A percentile compares a stretch with the other conserved stretches of the same genome.
These are phyloP conservation scores for Neofusicoccum ribis DNA, from an alignment of 2,329 filamentous ascomycete genomes.

Conservation along the genomic window DNA sequence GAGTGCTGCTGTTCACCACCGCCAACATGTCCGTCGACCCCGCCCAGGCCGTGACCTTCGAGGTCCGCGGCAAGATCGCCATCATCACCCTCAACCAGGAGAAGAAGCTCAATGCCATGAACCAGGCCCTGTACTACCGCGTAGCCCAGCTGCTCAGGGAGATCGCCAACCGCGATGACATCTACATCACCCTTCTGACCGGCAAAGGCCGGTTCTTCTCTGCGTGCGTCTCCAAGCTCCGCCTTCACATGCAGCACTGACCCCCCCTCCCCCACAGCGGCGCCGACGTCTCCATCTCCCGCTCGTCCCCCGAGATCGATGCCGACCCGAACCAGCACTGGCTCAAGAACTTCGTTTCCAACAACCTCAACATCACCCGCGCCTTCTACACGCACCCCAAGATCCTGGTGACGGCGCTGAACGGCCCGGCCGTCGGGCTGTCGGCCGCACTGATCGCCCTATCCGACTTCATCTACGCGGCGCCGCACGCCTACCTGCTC, in stretches of 20 bases:
- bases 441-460: slow-evolving; percentile 79
- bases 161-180: slow-evolving; percentile 74
- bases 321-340: slow-evolving; percentile 54
- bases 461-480: slow-evolving; percentile 89
- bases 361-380: slow-evolving; percentile 87
- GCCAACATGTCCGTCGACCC: slow-evolving; percentile 10
- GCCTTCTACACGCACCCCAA: slow-evolving; percentile 94
- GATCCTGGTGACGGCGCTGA: slow-evolving; percentile 86
- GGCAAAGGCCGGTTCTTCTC: slow-evolving; percentile 83
- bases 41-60: slow-evolving; percentile 56
- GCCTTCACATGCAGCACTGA: background rate
- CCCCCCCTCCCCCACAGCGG: slow-evolving; percentile 56
- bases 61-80: slow-evolving; percentile 70
- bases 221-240: slow-evolving; percentile 59
- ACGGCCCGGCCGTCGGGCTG: slow-evolving; percentile 87
- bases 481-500: slow-evolving; percentile 78
- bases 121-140: slow-evolving; percentile 71
- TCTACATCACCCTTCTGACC: slow-evolving; percentile 81
- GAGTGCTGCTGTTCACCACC: background rate
- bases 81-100: slow-evolving; percentile 84
- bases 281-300: slow-evolving; percentile 69
- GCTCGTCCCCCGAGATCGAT: slow-evolving; percentile 37
- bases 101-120: slow-evolving; percentile 84
- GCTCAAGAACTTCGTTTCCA: slow-evolving; percentile 72
- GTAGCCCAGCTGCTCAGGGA: slow-evolving; percentile 73